Conservation (phyloP, 2,329 filamentous ascomycete genomes). For the Cordyceps farinosa region DNA sequence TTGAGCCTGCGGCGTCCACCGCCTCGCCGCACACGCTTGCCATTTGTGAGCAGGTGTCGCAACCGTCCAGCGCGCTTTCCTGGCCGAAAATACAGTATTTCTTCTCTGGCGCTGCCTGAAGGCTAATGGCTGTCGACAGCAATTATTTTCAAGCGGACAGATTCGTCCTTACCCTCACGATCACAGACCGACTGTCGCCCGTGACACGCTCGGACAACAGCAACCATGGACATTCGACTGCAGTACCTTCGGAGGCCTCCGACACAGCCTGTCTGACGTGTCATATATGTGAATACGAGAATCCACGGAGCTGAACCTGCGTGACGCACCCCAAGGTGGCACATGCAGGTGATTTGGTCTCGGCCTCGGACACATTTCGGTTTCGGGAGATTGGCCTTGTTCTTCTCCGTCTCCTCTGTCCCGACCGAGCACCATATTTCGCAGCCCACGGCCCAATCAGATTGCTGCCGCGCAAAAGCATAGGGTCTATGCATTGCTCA, state of each 20-base stretch:
- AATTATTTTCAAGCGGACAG: neutral
- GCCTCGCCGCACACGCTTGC: neutral
- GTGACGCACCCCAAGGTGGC: neutral
- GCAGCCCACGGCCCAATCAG: neutral
- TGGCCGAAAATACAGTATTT: neutral
- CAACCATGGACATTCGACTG: neutral
- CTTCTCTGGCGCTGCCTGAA: neutral
- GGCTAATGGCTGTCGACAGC: neutral
- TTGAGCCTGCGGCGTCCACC: neutral
- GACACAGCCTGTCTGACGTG: slow-evolving; percentile 4
- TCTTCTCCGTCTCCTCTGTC: neutral
- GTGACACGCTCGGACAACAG: neutral
- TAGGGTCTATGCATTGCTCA: neutral
- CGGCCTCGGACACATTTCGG: neutral
- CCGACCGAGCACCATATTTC: neutral
- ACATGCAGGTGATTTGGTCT: slow-evolving; percentile 1
- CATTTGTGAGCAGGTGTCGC: neutral
- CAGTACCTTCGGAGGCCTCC: slow-evolving; percentile 13
- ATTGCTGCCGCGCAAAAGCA: slow-evolving; percentile 7
- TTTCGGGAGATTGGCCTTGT: neutral
- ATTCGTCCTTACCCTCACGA: neutral
- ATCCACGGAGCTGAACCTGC: slow-evolving; percentile 1
- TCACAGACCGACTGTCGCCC: neutral
- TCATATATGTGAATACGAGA: neutral
- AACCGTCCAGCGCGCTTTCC: neutral